These are phyloP conservation scores for Protomyces macrosporus DNA, from an alignment of 1,139 yeast species.

Conservation along the genomic window DNA sequence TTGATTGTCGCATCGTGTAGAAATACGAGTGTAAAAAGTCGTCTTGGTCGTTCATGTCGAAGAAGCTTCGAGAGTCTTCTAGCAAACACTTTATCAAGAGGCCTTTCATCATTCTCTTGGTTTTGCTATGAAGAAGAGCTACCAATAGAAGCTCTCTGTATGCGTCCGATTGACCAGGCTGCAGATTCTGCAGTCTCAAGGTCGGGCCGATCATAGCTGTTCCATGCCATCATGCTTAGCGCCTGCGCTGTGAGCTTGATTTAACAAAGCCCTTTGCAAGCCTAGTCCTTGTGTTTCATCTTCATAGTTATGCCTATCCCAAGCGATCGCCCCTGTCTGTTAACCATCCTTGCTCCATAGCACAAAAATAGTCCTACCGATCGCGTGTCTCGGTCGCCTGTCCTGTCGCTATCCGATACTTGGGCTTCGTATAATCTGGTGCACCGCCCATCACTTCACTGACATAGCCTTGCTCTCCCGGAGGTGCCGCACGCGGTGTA, in stretches of 20 bases:
- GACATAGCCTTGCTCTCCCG: not conserved
- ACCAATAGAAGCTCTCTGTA: too few species aligned
- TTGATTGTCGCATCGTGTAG: too few species aligned
- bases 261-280: too few species aligned
- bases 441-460: not conserved
- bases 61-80: slow-evolving; percentile 2
- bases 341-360: not conserved
- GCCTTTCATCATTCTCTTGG: too few species aligned
- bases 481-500: slow-evolving; percentile 13
- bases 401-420: slow-evolving; percentile 11
- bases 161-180: too few species aligned
- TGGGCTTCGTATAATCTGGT: not conserved
- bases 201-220: too few species aligned
- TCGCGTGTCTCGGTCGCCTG: slow-evolving; percentile 17
- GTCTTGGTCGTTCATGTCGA: not conserved
- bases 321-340: slow-evolving; percentile 9
- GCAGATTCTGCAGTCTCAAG: too few species aligned
- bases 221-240: too few species aligned
- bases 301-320: not conserved
- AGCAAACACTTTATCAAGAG: not conserved
- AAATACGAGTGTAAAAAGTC: too few species aligned
- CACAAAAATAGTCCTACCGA: not conserved
- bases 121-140: too few species aligned
- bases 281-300: too few species aligned
- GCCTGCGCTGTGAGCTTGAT: too few species aligned